A percentile compares a stretch with the other conserved stretches of the same genome.
These are phyloP conservation scores for Toxicodendron radicans DNA, from an alignment of 345 rosid species.

Conservation along the genomic window DNA sequence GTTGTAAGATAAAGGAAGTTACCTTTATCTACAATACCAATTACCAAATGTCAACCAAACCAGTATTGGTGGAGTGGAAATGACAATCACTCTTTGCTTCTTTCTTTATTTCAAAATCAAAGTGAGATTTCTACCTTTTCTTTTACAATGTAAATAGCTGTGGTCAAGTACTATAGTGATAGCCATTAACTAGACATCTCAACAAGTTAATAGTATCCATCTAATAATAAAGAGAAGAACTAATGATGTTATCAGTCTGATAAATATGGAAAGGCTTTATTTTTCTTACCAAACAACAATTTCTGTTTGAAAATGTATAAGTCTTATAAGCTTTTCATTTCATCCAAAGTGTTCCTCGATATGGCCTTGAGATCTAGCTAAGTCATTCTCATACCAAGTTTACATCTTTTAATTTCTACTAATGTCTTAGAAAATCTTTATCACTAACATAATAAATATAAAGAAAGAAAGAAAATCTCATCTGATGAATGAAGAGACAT, in stretches of 20 bases:
- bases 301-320: not conserved
- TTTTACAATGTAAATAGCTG: too few species aligned
- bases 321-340: too few species aligned
- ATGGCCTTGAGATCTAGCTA: not conserved
- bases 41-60: conserved; percentile 26
- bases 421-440: not conserved
- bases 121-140: too few species aligned
- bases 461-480: not conserved
- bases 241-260: too few species aligned
- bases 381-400: not conserved
- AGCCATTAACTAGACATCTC: too few species aligned
- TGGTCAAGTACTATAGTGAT: too few species aligned
- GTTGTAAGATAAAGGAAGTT: conserved; percentile 8
- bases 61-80: conserved; percentile 16
- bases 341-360: conserved; percentile 11
- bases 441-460: not conserved
- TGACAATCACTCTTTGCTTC: conserved; percentile 1
- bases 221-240: too few species aligned
- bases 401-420: not conserved
- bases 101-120: not conserved
- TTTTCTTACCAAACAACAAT: not conserved
- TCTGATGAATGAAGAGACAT: not conserved
- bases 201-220: too few species aligned
- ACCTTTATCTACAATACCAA: conserved; percentile 10
- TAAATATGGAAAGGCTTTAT: too few species aligned